Evolutionary conservation across 169 alveolate species (phyloP).

Genomic region (Gregarina niphandrodes): DNA sequence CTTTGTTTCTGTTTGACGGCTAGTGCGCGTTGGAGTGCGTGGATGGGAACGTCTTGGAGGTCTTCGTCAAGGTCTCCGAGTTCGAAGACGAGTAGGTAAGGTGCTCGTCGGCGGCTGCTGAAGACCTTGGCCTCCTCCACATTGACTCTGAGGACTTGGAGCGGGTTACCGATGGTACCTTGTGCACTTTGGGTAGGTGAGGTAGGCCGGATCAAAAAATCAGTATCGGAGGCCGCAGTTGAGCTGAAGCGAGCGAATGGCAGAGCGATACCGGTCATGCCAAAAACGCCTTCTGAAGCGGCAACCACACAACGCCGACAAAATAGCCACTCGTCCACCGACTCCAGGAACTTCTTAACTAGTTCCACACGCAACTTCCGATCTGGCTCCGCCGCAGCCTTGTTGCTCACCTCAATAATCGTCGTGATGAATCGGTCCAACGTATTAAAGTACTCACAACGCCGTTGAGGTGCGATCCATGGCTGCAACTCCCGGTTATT

Average conservation of each 20-base stretch:
- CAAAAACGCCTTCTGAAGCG: constrained; percentile 33
- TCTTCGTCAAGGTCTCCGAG: constrained; percentile 59
- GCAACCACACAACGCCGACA: constrained; percentile 45
- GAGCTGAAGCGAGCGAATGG: constrained; percentile 22
- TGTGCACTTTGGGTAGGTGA: constrained; percentile 1
- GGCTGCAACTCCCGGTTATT: constrained; percentile 42
- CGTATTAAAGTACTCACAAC: constrained; percentile 53
- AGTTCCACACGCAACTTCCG: constrained; percentile 25
- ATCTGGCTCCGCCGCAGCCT: constrained; percentile 30
- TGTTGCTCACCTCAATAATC: constrained; percentile 21
- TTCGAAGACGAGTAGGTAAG: constrained; percentile 48
- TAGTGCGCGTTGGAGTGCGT: too few species aligned
- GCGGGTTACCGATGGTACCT: neutral
- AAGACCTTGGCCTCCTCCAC: constrained; percentile 44
- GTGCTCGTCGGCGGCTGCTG: constrained; percentile 53
- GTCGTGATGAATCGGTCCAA: constrained; percentile 38
- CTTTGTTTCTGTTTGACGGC: too few species aligned
- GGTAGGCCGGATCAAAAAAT: too few species aligned
- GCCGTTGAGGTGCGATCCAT: constrained; percentile 49
- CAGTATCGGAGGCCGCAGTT: neutral
- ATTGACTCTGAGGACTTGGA: constrained; percentile 34
- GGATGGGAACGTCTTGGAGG: too few species aligned
- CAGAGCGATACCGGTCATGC: constrained; percentile 41
- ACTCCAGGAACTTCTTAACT: constrained; percentile 20
- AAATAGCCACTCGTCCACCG: constrained; percentile 46